phyloP scores from a whole-genome alignment of 192 early-diverging fungal genomes.

The Lunasporangiospora selenospora region DNA sequence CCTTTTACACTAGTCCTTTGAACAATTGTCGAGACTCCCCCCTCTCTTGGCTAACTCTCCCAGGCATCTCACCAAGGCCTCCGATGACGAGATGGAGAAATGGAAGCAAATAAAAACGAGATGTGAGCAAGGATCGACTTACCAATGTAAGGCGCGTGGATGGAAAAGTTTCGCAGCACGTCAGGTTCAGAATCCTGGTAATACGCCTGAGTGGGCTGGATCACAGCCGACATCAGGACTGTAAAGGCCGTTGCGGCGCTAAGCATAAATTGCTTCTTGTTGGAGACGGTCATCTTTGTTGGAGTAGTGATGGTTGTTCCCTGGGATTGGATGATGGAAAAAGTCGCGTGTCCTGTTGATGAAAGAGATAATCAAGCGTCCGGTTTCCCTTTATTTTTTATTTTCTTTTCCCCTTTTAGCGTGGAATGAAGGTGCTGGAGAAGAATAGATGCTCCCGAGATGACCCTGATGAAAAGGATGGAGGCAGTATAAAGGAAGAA shows the following conservation, averaged over 20 bases:
- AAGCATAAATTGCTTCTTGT: constrained; percentile 23
- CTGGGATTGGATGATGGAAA: neutral
- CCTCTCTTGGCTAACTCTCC: neutral
- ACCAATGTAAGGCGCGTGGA: constrained; percentile 67
- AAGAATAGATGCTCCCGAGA: too few species aligned
- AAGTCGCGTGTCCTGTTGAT: too few species aligned
- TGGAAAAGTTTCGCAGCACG: constrained; percentile 54
- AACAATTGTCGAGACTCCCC: neutral
- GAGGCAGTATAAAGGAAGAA: too few species aligned
- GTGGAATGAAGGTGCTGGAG: too few species aligned
- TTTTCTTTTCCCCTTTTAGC: too few species aligned
- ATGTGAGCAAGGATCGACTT: constrained; percentile 1
- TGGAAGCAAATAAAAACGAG: neutral
- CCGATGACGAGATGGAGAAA: too few species aligned
- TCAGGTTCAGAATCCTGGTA: constrained; percentile 16
- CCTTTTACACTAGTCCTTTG: neutral
- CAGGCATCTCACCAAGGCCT: too few species aligned
- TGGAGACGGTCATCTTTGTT: constrained; percentile 6
- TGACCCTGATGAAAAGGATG: too few species aligned
- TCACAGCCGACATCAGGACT: neutral
- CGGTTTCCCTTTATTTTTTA: too few species aligned
- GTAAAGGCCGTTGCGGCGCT: neutral
- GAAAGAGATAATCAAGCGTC: too few species aligned
- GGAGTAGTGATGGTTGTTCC: neutral
- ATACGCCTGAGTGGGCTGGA: neutral